phyloP scores from a whole-genome alignment of 192 early-diverging fungal species.

The Mortierella claussenii region DNA sequence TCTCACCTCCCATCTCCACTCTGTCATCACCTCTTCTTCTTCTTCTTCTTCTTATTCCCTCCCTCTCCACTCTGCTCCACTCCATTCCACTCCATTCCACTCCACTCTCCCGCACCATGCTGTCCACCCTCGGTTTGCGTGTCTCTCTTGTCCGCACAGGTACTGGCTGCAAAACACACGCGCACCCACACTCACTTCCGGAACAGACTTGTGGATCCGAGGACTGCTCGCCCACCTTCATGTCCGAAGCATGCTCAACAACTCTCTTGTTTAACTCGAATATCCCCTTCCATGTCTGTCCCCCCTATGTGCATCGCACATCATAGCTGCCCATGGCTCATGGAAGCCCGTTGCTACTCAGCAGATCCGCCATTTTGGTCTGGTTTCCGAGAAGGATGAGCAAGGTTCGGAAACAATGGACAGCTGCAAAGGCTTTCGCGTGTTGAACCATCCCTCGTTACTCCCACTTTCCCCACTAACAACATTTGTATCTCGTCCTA shows the following conservation, averaged over 20 bases:
- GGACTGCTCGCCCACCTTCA: too few relatives aligned
- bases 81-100: constrained; percentile 6
- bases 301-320: too few relatives aligned
- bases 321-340: constrained; percentile 33
- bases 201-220: too few relatives aligned
- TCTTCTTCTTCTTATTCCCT: background rate
- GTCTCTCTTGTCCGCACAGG: constrained; percentile 35
- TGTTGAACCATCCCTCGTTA: too few relatives aligned
- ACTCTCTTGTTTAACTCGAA: background rate
- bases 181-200: too few relatives aligned
- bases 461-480: too few relatives aligned
- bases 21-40: too few relatives aligned
- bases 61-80: background rate
- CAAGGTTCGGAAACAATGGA: constrained; percentile 28
- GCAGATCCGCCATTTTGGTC: constrained; percentile 49
- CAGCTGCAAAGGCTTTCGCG: too few relatives aligned
- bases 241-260: too few relatives aligned
- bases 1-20: too few relatives aligned
- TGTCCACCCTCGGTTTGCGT: constrained; percentile 50
- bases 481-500: too few relatives aligned
- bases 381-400: constrained; percentile 48
- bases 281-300: background rate
- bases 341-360: constrained; percentile 34
- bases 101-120: constrained; percentile 21
- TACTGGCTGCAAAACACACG: background rate